These are phyloP conservation scores for Microstroma glucosiphilum DNA, from an alignment of 1,284 basidiomycete genomes.

Conservation along the genomic window DNA sequence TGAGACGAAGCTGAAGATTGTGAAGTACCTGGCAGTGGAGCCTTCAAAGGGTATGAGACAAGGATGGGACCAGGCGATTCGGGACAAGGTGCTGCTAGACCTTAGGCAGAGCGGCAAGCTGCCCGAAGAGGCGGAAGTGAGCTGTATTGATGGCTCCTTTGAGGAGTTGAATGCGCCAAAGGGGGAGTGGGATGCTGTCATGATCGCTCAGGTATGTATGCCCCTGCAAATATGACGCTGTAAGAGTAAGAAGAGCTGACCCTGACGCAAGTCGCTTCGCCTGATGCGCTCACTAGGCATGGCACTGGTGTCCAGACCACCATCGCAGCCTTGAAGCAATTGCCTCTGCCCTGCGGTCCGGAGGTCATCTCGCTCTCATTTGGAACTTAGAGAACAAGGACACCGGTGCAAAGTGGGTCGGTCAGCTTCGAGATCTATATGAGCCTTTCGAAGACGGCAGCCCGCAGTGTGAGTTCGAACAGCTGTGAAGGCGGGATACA, in stretches of 20 bases:
- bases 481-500: not conserved
- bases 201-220: slow-evolving; percentile 28
- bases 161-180: slow-evolving; percentile 28
- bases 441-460: slow-evolving; percentile 37
- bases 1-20: slow-evolving; percentile 20
- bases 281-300: slow-evolving; percentile 20
- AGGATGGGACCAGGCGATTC: slow-evolving; percentile 20
- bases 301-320: slow-evolving; percentile 44
- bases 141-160: slow-evolving; percentile 33
- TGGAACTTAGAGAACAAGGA: slow-evolving; percentile 48
- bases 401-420: slow-evolving; percentile 37
- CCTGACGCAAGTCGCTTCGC: not conserved
- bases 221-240: not conserved
- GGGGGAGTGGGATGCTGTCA: slow-evolving; percentile 27
- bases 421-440: slow-evolving; percentile 35
- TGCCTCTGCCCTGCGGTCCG: slow-evolving; percentile 24
- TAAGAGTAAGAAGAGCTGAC: not conserved
- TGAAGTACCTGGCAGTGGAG: slow-evolving; percentile 26
- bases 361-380: slow-evolving; percentile 37
- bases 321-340: slow-evolving; percentile 24
- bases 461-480: slow-evolving; percentile 29
- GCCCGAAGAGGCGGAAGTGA: slow-evolving; percentile 18
- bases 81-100: slow-evolving; percentile 15
- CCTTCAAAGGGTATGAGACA: slow-evolving; percentile 38
- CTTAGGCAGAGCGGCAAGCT: slow-evolving; percentile 18